Evolutionary conservation across 495 filamentous ascomycete species (phyloP).

Genomic region (Neurospora sp.): DNA sequence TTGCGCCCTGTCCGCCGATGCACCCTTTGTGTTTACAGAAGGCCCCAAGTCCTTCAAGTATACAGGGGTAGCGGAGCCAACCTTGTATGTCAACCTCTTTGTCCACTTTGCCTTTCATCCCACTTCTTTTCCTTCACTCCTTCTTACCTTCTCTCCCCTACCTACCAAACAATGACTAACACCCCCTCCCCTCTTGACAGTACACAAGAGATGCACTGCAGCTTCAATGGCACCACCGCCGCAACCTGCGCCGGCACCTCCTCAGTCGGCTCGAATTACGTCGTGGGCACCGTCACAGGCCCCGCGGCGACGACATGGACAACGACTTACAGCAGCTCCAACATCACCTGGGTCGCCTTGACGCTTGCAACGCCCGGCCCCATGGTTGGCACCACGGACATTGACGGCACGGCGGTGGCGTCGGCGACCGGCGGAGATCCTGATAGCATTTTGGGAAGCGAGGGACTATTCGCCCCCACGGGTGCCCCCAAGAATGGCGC

Average conservation of each 20-base stretch:
- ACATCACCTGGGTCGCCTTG: constrained; percentile 26
- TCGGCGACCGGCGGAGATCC: constrained; percentile 1
- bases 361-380: constrained; percentile 24
- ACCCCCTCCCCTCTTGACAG: constrained; percentile 10
- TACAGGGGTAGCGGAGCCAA: constrained; percentile 13
- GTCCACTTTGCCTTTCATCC: not conserved
- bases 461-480: not conserved
- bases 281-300: constrained; percentile 19
- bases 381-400: constrained; percentile 11
- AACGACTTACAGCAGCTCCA: constrained; percentile 18
- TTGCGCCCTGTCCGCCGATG: constrained; percentile 19
- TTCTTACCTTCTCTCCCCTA: not conserved
- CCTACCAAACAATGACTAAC: not conserved
- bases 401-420: constrained; percentile 12
- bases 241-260: constrained; percentile 31
- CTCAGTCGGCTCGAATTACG: constrained; percentile 15
- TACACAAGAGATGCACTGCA: constrained; percentile 24
- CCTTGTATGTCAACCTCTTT: constrained; percentile 14
- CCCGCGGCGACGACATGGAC: constrained; percentile 25
- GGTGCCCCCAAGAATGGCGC: constrained; percentile 1
- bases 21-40: constrained; percentile 30
- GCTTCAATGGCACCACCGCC: constrained; percentile 20
- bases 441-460: constrained; percentile 5
- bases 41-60: constrained; percentile 26
- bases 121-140: not conserved